Evolutionary conservation across 371 early-diverging fungal species (phyloP).

Genomic region (Lichtheimia hyalospora): DNA sequence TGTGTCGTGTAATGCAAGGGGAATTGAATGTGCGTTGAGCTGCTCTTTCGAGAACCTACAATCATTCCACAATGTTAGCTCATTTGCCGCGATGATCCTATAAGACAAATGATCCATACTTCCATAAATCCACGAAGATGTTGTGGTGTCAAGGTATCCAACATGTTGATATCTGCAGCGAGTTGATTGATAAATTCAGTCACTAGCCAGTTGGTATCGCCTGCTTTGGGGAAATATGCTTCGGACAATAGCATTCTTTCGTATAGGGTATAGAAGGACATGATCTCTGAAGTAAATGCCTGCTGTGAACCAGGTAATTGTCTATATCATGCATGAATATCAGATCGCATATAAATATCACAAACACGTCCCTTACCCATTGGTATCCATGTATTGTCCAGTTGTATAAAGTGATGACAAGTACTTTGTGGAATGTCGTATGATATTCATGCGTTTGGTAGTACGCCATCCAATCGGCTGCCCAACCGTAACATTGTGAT

Average conservation of each 20-base stretch:
- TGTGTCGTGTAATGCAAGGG: slow-evolving; percentile 65
- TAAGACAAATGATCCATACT: slow-evolving; percentile 27
- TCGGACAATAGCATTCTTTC: slow-evolving; percentile 58
- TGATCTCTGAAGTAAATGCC: slow-evolving; percentile 50
- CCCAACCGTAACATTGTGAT: slow-evolving; percentile 21
- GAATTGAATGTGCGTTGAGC: slow-evolving; percentile 73
- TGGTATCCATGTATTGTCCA: slow-evolving; percentile 28
- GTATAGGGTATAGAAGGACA: slow-evolving; percentile 58
- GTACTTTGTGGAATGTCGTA: slow-evolving; percentile 42
- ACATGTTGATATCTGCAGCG: slow-evolving; percentile 57
- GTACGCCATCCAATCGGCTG: slow-evolving; percentile 46
- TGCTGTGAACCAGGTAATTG: background rate
- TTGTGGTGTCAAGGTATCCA: slow-evolving; percentile 32
- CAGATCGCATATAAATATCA: no score
- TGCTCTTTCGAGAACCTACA: slow-evolving; percentile 66
- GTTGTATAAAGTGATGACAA: slow-evolving; percentile 23
- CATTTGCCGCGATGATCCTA: background rate
- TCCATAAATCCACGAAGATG: slow-evolving; percentile 49
- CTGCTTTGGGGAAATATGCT: slow-evolving; percentile 64
- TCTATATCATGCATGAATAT: no score
- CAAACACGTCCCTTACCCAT: background rate
- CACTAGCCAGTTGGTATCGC: slow-evolving; percentile 55
- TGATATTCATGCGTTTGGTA: slow-evolving; percentile 48
- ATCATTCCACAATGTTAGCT: background rate
- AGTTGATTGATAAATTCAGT: slow-evolving; percentile 67